phyloP scores from a whole-genome alignment of 345 rosid species.

The Zanthoxylum bungeanum region DNA sequence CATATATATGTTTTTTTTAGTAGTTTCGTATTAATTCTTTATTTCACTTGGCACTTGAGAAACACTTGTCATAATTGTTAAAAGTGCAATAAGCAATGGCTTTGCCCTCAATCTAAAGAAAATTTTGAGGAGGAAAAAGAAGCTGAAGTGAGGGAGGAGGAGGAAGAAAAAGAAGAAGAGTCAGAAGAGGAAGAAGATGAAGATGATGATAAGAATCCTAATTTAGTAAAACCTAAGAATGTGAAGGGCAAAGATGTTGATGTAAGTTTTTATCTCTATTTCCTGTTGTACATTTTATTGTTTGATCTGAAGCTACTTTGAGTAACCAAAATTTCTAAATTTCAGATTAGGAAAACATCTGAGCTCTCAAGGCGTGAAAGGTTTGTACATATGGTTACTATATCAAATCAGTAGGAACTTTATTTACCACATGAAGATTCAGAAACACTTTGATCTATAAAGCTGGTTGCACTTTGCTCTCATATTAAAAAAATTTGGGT shows the following conservation, averaged over 20 bases:
- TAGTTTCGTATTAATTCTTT: constrained; percentile 4
- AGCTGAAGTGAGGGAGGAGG: constrained; percentile 37
- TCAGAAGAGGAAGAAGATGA: constrained; percentile 48
- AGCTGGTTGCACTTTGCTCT: not conserved
- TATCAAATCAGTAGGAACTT: constrained; percentile 9
- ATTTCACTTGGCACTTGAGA: not conserved
- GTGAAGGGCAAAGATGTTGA: constrained; percentile 69
- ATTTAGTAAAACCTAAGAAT: constrained; percentile 59
- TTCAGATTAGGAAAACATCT: constrained; percentile 68
- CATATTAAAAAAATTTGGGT: not conserved
- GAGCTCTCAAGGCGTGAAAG: constrained; percentile 99
- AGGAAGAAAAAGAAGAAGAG: constrained; percentile 24
- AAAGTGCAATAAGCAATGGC: not conserved
- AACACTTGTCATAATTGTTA: not conserved
- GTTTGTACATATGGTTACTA: constrained; percentile 34
- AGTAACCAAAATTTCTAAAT: not conserved
- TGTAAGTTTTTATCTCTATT: constrained; percentile 39
- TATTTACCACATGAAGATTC: not conserved
- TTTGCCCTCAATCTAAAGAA: not conserved
- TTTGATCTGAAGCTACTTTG: not conserved
- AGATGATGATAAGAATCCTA: too few species aligned
- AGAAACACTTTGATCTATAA: not conserved
- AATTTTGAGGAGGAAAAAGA: not conserved
- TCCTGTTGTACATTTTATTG: not conserved
- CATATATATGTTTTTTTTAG: too few species aligned